Evolutionary conservation across 2,329 filamentous ascomycete genomes (phyloP).

Genomic region (Beauveria rudraprayagi): DNA sequence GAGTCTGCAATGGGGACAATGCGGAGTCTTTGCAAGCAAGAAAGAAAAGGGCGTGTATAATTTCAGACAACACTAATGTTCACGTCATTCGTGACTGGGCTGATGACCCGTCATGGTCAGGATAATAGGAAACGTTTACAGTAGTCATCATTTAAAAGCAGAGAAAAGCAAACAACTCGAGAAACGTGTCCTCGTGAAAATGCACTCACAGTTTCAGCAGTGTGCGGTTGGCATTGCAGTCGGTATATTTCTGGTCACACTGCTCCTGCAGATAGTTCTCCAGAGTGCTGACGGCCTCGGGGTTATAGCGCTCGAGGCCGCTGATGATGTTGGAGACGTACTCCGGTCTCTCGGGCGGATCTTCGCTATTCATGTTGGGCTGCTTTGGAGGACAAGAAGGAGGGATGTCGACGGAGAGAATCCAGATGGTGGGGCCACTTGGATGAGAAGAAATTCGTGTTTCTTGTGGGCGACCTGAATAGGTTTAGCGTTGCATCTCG

Average conservation of each 20-base stretch:
- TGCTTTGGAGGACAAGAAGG: background rate
- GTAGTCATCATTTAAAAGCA: constrained; percentile 58
- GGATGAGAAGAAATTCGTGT: constrained; percentile 34
- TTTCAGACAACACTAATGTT: constrained; percentile 27
- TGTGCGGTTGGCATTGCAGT: constrained; percentile 94
- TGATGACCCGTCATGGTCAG: constrained; percentile 57
- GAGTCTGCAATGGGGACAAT: background rate
- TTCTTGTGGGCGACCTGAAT: constrained; percentile 30
- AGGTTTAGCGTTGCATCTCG: constrained; percentile 25
- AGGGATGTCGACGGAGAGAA: constrained; percentile 24
- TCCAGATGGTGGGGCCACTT: constrained; percentile 33
- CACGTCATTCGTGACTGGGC: constrained; percentile 56
- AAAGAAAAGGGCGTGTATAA: background rate
- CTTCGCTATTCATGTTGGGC: constrained; percentile 62
- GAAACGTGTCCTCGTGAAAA: background rate
- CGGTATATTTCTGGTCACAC: constrained; percentile 89
- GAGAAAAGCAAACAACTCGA: constrained; percentile 8
- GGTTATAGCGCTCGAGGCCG: constrained; percentile 96
- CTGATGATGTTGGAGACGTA: constrained; percentile 91
- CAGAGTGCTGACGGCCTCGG: constrained; percentile 86
- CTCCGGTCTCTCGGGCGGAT: constrained; percentile 83
- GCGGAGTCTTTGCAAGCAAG: background rate
- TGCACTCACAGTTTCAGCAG: constrained; percentile 87
- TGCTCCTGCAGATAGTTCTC: constrained; percentile 92
- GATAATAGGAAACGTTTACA: constrained; percentile 97